phyloP scores from a whole-genome alignment of 2,329 filamentous ascomycete species.

The Xylariaceae sp. region DNA sequence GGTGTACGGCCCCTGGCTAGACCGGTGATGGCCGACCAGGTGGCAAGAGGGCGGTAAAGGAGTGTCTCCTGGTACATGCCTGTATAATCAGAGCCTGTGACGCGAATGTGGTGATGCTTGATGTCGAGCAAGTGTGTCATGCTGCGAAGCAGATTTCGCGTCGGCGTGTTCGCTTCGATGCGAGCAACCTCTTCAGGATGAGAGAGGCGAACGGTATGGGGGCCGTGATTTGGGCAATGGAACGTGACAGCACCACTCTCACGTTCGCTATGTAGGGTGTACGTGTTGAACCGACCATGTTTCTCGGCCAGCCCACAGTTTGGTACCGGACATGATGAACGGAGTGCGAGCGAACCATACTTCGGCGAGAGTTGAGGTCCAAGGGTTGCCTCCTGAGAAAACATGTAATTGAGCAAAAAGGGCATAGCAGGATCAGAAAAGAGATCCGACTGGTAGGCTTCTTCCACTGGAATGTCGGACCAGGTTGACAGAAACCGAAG shows the following conservation, averaged over 20 bases:
- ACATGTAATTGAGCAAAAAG: slow-evolving; percentile 1
- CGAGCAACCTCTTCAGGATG: not conserved
- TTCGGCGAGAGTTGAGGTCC: slow-evolving; percentile 6
- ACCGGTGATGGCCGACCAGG: slow-evolving; percentile 6
- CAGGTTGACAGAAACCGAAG: slow-evolving; percentile 1
- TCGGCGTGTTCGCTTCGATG: slow-evolving; percentile 7
- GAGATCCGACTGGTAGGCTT: slow-evolving; percentile 3
- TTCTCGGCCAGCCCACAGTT: slow-evolving; percentile 8
- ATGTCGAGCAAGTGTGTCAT: slow-evolving; percentile 10
- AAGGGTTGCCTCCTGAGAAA: not conserved
- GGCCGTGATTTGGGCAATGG: slow-evolving; percentile 6
- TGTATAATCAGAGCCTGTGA: slow-evolving; percentile 10
- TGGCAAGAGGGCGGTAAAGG: slow-evolving; percentile 9
- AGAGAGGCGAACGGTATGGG: not conserved
- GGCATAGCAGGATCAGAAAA: slow-evolving; percentile 7
- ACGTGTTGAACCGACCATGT: slow-evolving; percentile 5
- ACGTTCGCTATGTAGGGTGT: not conserved
- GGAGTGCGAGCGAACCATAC: slow-evolving; percentile 4
- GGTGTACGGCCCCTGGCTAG: slow-evolving; percentile 1
- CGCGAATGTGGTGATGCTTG: slow-evolving; percentile 3
- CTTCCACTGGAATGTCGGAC: not conserved
- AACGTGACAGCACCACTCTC: not conserved
- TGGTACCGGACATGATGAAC: slow-evolving; percentile 6
- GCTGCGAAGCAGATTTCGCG: slow-evolving; percentile 7
- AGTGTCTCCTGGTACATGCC: slow-evolving; percentile 9